A percentile compares a stretch with the other conserved stretches of the same genome.
These are phyloP conservation scores for Combretum micranthum DNA, from an alignment of 345 rosid species.

Conservation along the genomic window DNA sequence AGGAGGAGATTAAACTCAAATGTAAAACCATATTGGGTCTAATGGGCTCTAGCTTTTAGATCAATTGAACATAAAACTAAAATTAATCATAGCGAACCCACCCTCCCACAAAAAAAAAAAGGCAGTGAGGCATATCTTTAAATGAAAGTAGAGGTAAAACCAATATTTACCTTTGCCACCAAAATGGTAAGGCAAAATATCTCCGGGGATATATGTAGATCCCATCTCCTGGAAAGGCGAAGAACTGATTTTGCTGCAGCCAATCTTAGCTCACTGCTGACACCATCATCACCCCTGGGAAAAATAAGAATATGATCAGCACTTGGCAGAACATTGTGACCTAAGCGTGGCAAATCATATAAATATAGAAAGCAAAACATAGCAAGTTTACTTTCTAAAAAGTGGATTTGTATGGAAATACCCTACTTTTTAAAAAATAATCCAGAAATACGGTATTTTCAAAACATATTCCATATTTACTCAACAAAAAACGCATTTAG, in stretches of 20 bases:
- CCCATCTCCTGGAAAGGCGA: conserved; percentile 84
- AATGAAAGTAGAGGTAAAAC: not conserved
- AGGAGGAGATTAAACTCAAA: too few relatives aligned
- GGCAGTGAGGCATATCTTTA: not conserved
- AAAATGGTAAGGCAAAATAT: conserved; percentile 49
- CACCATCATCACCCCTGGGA: conserved; percentile 46
- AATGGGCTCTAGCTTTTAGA: too few relatives aligned
- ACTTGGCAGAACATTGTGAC: not conserved
- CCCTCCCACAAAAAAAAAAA: too few relatives aligned
- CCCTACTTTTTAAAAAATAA: too few relatives aligned
- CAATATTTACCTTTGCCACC: conserved; percentile 57
- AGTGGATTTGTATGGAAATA: too few relatives aligned
- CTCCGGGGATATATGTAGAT: conserved; percentile 72
- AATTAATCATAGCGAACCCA: too few relatives aligned
- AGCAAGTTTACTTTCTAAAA: not conserved
- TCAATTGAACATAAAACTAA: too few relatives aligned
- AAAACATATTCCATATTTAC: too few relatives aligned
- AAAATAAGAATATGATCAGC: conserved; percentile 1
- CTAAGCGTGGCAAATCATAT: not conserved
- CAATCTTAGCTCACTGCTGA: conserved; percentile 44
- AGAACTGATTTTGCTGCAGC: conserved; percentile 89
- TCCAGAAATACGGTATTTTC: too few relatives aligned
- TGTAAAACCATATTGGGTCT: too few relatives aligned
- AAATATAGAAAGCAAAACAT: not conserved
- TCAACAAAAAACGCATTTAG: too few relatives aligned